Conservation (phyloP, 192 early-diverging fungal species). For the Umbelopsis ramanniana region DNA sequence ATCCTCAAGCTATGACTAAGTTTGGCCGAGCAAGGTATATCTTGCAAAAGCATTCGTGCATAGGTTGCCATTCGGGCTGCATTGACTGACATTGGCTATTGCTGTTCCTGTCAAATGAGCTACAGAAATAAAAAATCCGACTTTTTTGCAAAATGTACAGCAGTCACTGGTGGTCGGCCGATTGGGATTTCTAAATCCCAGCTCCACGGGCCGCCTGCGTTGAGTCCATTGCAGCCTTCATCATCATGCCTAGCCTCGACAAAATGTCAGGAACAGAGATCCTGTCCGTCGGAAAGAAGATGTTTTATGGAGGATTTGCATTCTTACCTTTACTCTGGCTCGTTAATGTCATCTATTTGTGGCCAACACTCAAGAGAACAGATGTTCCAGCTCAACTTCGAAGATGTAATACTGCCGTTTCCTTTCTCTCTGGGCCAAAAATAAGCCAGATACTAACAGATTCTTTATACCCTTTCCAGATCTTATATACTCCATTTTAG, state of each 20-base stretch:
- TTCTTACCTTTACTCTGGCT: slow-evolving; percentile 74
- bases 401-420: slow-evolving; percentile 49
- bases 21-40: no score
- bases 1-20: no score
- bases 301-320: slow-evolving; percentile 60
- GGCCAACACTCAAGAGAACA: slow-evolving; percentile 53
- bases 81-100: no score
- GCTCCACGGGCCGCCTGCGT: no score
- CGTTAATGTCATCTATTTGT: slow-evolving; percentile 71
- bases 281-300: slow-evolving; percentile 58
- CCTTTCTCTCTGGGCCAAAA: neutral
- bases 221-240: neutral
- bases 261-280: slow-evolving; percentile 58
- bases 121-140: no score
- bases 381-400: slow-evolving; percentile 54
- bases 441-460: neutral
- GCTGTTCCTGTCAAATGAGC: no score
- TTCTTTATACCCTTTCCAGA: neutral
- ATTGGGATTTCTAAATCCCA: no score
- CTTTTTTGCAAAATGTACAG: no score
- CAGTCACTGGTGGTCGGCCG: no score
- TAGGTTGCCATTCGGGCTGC: no score
- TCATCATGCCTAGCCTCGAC: slow-evolving; percentile 44
- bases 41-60: no score
- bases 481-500: slow-evolving; percentile 32